Evolutionary conservation across 352 stramenopile species (phyloP), one percentile per base, ranked within the genome.

Genomic region (Phytophthora pseudosyringae): DNA sequence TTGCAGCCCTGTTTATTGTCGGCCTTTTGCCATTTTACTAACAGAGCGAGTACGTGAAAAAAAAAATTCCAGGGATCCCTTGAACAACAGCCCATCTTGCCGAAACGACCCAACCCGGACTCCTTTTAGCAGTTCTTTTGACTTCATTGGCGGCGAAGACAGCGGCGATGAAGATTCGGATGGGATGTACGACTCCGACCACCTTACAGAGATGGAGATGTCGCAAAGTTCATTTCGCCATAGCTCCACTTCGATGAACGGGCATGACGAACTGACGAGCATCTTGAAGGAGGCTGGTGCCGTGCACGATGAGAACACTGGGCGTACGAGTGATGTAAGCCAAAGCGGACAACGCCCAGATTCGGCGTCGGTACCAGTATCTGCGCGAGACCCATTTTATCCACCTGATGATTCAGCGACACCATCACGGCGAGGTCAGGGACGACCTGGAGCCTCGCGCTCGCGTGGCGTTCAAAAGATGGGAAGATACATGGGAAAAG

Each of bases 121-220:
- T 15, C 59, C 72, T 9, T 81, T 87, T 45, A 31, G 39, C 33
- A 80, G 73, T 18, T 91, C 81, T n/a, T 95, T 94, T 38, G 87
- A 93, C 47, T 94, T 93, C 32, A 80, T 95, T 36, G 85, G 85
- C 4, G 87, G 87, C 6, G 86, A 91, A 77, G 83, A 95, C 53
- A 95, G 87, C 47, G 83, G 87, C 0, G 69, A 81, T 43, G 70
- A 78, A 69, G 84, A 95, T 36, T 93, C 83, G 15, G 83, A 92
- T 52, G 83, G 86, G 9, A 49, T 84, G 0, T 91, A 93, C 59
- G 85, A 91, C 45, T 93, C 83, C 5, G 70, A 78, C 31, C 76
- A 91, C 41, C 77, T 93, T 16, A 88, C 80, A 0, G 85, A 89
- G 49, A 83, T 90, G 78, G 84, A 91, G 13, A 75, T 88, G 41